A percentile compares a stretch with the other conserved stretches of the same genome.
phyloP scores from a whole-genome alignment of 2,329 filamentous ascomycete species.

The Plectosphaerella plurivora region DNA sequence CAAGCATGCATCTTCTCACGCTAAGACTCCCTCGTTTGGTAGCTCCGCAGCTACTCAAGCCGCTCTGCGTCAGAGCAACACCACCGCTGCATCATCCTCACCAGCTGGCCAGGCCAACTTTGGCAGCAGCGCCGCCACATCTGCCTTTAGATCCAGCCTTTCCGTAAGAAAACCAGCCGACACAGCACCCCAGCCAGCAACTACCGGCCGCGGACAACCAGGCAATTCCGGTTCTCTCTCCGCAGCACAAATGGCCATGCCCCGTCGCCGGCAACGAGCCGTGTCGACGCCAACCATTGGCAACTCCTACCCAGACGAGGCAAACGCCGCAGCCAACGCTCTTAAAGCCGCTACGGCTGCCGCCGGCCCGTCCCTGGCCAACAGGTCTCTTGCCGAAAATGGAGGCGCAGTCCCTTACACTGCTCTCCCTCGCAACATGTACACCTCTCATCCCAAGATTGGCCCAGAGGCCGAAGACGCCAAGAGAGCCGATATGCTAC shows the following conservation, averaged over 20 bases:
- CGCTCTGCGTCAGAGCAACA: slow-evolving; percentile 8
- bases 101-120: slow-evolving; percentile 25
- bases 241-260: slow-evolving; percentile 75
- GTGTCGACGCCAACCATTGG: slow-evolving; percentile 54
- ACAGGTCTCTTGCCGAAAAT: slow-evolving; percentile 47
- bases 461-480: slow-evolving; percentile 69
- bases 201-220: slow-evolving; percentile 37
- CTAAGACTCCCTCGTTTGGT: slow-evolving; percentile 40
- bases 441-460: slow-evolving; percentile 70
- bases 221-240: slow-evolving; percentile 55
- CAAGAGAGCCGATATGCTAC: slow-evolving; percentile 65
- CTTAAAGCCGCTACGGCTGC: slow-evolving; percentile 69
- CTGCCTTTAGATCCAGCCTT: slow-evolving; percentile 52
- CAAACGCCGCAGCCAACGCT: slow-evolving; percentile 62
- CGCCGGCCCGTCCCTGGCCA: slow-evolving; percentile 45
- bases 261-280: slow-evolving; percentile 55
- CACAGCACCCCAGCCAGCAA: slow-evolving; percentile 18
- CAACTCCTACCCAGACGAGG: slow-evolving; percentile 49
- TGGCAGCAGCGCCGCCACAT: slow-evolving; percentile 66
- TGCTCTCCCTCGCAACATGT: slow-evolving; percentile 70
- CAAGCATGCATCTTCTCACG: not conserved
- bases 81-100: not conserved
- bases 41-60: slow-evolving; percentile 34
- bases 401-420: slow-evolving; percentile 64
- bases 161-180: slow-evolving; percentile 23